phyloP scores from a whole-genome alignment of 768 basidiomycete genomes.

The Auricularia heimuer region DNA sequence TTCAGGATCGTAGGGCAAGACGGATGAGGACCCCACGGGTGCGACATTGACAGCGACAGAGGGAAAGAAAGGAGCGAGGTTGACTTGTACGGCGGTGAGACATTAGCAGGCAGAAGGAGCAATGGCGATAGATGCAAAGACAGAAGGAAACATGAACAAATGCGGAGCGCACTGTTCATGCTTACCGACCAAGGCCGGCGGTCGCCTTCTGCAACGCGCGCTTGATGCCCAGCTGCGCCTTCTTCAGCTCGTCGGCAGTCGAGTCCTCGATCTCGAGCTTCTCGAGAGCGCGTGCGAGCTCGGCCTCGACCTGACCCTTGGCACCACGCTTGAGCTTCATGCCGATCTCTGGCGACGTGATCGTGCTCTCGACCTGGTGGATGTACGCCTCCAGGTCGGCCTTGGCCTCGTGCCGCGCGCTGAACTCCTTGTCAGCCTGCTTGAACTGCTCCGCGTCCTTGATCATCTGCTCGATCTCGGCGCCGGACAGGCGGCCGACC shows the following conservation, averaged over 20 bases:
- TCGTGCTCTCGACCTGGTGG: conserved; percentile 92
- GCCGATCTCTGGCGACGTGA: conserved; percentile 92
- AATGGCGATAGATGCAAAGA: no score
- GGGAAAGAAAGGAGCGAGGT: no score
- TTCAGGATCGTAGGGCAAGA: no score
- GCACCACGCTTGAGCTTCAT: conserved; percentile 99
- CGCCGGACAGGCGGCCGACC: conserved; percentile 92
- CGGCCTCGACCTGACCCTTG: conserved; percentile 88
- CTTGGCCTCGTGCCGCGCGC: conserved; percentile 94
- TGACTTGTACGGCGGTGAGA: no score
- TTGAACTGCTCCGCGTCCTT: conserved; percentile 98
- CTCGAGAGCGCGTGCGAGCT: conserved; percentile 96
- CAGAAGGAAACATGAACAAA: no score
- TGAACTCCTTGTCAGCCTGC: conserved; percentile 95
- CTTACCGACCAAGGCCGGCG: conserved; percentile 66
- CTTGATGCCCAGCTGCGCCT: conserved; percentile 91
- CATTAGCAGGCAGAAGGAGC: no score
- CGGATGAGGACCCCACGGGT: no score
- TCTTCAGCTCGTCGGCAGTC: conserved; percentile 87
- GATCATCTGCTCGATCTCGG: conserved; percentile 99
- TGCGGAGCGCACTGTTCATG: background rate
- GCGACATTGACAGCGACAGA: no score
- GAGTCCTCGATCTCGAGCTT: conserved; percentile 97
- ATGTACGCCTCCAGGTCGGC: conserved; percentile 97
- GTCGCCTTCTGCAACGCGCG: conserved; percentile 97